phyloP scores from a whole-genome alignment of 805 yeast species.

The Candida jianshihensis region DNA sequence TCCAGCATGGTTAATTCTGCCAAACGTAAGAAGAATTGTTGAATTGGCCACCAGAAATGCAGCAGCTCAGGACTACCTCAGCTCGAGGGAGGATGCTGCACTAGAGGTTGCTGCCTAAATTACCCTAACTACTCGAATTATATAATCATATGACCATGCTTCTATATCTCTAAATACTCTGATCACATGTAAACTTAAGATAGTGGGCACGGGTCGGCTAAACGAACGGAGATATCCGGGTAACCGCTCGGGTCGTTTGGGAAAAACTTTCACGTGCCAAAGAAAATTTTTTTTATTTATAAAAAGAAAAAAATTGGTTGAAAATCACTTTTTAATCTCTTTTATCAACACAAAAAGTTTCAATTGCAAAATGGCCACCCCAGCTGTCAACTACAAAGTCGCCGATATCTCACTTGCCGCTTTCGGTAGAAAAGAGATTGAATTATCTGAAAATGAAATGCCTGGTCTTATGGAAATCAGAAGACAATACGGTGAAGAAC shows the following conservation, averaged over 20 bases:
- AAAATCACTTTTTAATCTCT: too few relatives aligned
- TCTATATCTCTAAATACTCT: too few relatives aligned
- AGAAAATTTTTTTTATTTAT: neutral
- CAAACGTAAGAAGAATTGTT: slow-evolving; percentile 79
- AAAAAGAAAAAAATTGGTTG: neutral
- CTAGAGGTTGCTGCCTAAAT: too few relatives aligned
- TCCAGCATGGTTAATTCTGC: slow-evolving; percentile 90
- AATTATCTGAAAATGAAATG: slow-evolving; percentile 98
- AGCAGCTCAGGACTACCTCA: slow-evolving; percentile 48
- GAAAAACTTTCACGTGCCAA: too few relatives aligned
- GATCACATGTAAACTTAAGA: too few relatives aligned
- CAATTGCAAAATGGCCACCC: slow-evolving; percentile 40
- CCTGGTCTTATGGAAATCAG: slow-evolving; percentile 99
- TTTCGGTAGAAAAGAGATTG: slow-evolving; percentile 99
- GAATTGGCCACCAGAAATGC: slow-evolving; percentile 85
- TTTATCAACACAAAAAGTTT: neutral
- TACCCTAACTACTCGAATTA: too few relatives aligned
- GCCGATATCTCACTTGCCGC: slow-evolving; percentile 98
- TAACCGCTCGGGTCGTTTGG: too few relatives aligned
- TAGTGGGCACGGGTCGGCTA: too few relatives aligned
- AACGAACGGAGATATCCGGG: neutral
- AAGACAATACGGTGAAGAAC: slow-evolving; percentile 80
- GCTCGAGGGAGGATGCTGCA: slow-evolving; percentile 16
- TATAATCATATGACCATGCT: too few relatives aligned
- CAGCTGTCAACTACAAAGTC: slow-evolving; percentile 80